Evolutionary conservation across 2,329 filamentous ascomycete species (phyloP).

Genomic region (Aspergillus cejpii): DNA sequence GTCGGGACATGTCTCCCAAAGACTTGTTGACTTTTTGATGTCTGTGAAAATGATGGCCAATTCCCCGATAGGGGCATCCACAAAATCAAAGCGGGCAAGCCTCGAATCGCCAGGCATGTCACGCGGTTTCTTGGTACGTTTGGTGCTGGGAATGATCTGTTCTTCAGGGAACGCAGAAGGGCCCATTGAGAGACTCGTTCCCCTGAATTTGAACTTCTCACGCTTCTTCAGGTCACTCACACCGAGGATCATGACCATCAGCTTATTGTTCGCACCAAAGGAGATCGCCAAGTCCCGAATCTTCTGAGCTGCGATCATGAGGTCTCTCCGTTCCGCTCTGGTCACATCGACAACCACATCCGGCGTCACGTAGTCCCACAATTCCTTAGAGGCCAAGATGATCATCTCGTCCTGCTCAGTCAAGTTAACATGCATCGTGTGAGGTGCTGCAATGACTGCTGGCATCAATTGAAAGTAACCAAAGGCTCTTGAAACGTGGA

Average conservation of each 20-base stretch:
- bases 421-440: slow-evolving; percentile 70
- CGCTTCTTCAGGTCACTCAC: slow-evolving; percentile 84
- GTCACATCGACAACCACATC: slow-evolving; percentile 89
- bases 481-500: slow-evolving; percentile 90
- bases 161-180: slow-evolving; percentile 63
- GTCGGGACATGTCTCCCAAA: slow-evolving; percentile 92
- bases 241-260: slow-evolving; percentile 98
- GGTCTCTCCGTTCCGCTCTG: slow-evolving; percentile 73
- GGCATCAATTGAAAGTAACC: slow-evolving; percentile 91
- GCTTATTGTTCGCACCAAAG: slow-evolving; percentile 87
- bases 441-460: slow-evolving; percentile 81
- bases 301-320: slow-evolving; percentile 94
- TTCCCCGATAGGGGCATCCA: slow-evolving; percentile 83
- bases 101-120: slow-evolving; percentile 71
- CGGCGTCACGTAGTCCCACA: slow-evolving; percentile 91
- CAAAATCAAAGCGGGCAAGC: slow-evolving; percentile 80
- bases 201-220: slow-evolving; percentile 66
- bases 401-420: slow-evolving; percentile 91
- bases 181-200: slow-evolving; percentile 78
- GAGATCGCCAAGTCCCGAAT: slow-evolving; percentile 90
- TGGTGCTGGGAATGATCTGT: slow-evolving; percentile 55
- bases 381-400: slow-evolving; percentile 78
- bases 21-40: slow-evolving; percentile 93
- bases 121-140: slow-evolving; percentile 55
- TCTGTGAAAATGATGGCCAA: slow-evolving; percentile 95